Conservation (phyloP, 106 monocot genomes). For the Dioscorea alata region DNA sequence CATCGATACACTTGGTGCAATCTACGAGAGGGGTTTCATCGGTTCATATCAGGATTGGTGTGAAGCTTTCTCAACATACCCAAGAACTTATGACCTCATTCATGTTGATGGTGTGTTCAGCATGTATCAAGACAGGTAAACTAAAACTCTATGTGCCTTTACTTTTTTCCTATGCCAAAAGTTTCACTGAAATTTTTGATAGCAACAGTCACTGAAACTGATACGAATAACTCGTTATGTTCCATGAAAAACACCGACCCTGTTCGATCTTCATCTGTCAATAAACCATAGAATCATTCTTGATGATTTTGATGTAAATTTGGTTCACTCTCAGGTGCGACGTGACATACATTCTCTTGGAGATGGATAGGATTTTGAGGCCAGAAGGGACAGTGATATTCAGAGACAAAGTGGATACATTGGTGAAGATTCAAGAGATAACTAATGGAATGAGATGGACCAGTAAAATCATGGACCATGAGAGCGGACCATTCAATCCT, state of each 20-base stretch:
- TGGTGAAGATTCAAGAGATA: constrained; percentile 34
- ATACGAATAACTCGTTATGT: too few species aligned
- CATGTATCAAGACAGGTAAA: constrained; percentile 58
- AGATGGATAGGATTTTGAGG: constrained; percentile 69
- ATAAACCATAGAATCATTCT: too few species aligned
- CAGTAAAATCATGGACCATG: constrained; percentile 31
- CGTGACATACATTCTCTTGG: constrained; percentile 39
- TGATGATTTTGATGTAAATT: constrained; percentile 1
- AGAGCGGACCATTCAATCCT: constrained; percentile 22
- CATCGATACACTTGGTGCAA: constrained; percentile 41
- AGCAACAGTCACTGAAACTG: too few species aligned
- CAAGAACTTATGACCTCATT: constrained; percentile 71
- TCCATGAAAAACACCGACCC: too few species aligned
- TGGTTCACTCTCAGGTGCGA: constrained; percentile 27
- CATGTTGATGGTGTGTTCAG: constrained; percentile 53
- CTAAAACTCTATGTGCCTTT: too few species aligned
- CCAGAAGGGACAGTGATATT: constrained; percentile 66
- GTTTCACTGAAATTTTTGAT: too few species aligned
- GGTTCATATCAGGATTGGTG: constrained; percentile 78
- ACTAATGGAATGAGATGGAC: constrained; percentile 42
- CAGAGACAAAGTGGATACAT: constrained; percentile 45
- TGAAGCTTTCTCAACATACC: constrained; percentile 73
- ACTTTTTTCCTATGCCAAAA: too few species aligned
- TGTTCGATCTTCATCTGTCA: too few species aligned
- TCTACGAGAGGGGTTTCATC: constrained; percentile 63